Conservation (phyloP, 495 filamentous ascomycete genomes). For the Chaetomium cochliodes region DNA sequence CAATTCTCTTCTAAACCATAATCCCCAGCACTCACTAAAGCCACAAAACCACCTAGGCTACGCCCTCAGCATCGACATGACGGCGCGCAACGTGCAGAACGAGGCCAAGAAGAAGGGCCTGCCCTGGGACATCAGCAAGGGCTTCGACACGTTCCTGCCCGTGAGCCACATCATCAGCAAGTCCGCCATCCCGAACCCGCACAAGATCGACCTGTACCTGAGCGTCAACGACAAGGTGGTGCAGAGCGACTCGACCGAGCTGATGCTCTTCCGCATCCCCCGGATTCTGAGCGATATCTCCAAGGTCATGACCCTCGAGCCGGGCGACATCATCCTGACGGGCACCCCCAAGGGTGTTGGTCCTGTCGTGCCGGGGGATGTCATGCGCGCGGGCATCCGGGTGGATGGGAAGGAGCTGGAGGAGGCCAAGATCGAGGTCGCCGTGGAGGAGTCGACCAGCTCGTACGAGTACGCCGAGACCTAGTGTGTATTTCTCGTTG, state of each 20-base stretch:
- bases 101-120: constrained; percentile 94
- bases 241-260: constrained; percentile 79
- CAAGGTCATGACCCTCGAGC: constrained; percentile 87
- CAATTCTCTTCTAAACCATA: background rate
- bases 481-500: constrained; percentile 26
- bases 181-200: constrained; percentile 76
- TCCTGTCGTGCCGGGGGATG: constrained; percentile 77
- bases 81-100: constrained; percentile 87
- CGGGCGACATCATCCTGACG: constrained; percentile 89
- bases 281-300: constrained; percentile 84
- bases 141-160: constrained; percentile 95
- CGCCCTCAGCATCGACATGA: constrained; percentile 88
- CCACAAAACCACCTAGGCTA: constrained; percentile 61
- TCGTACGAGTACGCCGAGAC: constrained; percentile 62
- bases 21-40: background rate
- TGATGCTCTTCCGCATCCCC: constrained; percentile 94
- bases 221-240: constrained; percentile 69
- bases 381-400: constrained; percentile 81
- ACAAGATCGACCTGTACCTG: constrained; percentile 80
- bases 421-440: constrained; percentile 81
- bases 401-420: constrained; percentile 81
- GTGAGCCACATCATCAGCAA: constrained; percentile 76
- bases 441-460: constrained; percentile 64
- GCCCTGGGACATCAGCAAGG: constrained; percentile 95
- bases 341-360: constrained; percentile 98